Evolutionary conservation across 768 basidiomycete species (phyloP).

Genomic region (Coprinellus micaceus): DNA sequence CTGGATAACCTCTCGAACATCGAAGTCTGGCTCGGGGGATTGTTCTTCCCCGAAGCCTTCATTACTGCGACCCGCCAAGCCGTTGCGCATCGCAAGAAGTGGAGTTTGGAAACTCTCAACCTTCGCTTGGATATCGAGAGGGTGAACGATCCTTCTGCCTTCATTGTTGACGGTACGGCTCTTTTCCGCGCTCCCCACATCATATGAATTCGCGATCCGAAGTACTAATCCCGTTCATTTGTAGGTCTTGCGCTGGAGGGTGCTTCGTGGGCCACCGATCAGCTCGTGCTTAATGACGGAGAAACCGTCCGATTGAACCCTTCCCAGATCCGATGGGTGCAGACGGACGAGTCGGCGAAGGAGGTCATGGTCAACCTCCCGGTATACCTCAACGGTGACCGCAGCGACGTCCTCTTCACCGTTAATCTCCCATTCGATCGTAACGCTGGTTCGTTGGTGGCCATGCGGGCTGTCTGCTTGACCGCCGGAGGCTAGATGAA

Average conservation of each 20-base stretch:
- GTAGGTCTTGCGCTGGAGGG: conserved; percentile 86
- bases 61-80: conserved; percentile 94
- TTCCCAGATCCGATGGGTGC: conserved; percentile 87
- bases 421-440: conserved; percentile 78
- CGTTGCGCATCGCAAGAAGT: conserved; percentile 88
- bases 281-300: conserved; percentile 81
- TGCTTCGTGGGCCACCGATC: conserved; percentile 67
- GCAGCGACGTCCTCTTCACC: conserved; percentile 88
- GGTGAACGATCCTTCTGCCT: conserved; percentile 73
- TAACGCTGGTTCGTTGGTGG: conserved; percentile 63
- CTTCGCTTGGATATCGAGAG: conserved; percentile 79
- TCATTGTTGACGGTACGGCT: conserved; percentile 80
- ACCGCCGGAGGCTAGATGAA: conserved; percentile 65
- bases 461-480: conserved; percentile 87
- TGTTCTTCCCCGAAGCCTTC: conserved; percentile 97
- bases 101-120: conserved; percentile 87
- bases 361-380: conserved; percentile 70
- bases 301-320: conserved; percentile 73
- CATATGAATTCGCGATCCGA: neutral
- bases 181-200: conserved; percentile 1
- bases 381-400: conserved; percentile 87
- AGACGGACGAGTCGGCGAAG: conserved; percentile 40
- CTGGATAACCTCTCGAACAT: conserved; percentile 62
- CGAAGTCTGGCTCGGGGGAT: conserved; percentile 87
- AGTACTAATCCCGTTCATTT: conserved; percentile 10